Evolutionary conservation across 176 grass and related monocot genomes (phyloP), one percentile per base, ranked within the genome.

Genomic region (Pontederia crassipes): DNA sequence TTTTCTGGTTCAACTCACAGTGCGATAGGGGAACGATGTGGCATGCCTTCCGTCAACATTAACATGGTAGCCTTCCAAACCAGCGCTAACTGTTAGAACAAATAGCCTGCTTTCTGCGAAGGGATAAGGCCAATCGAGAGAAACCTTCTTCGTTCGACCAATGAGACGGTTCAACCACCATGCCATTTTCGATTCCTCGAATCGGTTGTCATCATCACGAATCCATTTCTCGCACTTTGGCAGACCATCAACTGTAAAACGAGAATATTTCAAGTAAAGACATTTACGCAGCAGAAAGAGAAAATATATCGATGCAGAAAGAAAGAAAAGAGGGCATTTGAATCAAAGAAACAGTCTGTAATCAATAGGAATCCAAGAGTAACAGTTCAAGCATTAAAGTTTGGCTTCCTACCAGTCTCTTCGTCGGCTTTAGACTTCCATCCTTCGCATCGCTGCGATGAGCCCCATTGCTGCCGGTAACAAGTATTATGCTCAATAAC

Each of bases 141-240:
- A 65, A 50, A 65, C 45, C 17, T 52, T 64, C 28, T 64, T 65
- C 17, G 48, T 65, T 17, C 62, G 62, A 51, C 62, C 62, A 65
- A 65, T 65, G n/a, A 65, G 50, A 28, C 62, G 48, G 17, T 65
- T 49, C 14, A 65, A 65, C 62, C 62, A 65, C 62, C 62, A 65
- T 27, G 62, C 17, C 8, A 12, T 51, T 20, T 27, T 65, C 45
- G 47, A 51, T 17, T 65, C 47, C 18, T 52, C 47, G 11, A 15
- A 8, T 12, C 9, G 8, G 12, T 50, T 52, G 2, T 52, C 62
- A 50, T 51, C 62, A 26, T 65, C 62, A 52, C 48, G 47, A 11
- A 65, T 65, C 62, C 62, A 65, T 24, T 52, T 65, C 50, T 65
- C 62, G 50, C 62, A 65, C 17, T 65, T 65, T 17, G 50, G 11